Evolutionary conservation across 495 filamentous ascomycete species (phyloP), one percentile per base, ranked within the genome.

Genomic region (Xylaria longipes): DNA sequence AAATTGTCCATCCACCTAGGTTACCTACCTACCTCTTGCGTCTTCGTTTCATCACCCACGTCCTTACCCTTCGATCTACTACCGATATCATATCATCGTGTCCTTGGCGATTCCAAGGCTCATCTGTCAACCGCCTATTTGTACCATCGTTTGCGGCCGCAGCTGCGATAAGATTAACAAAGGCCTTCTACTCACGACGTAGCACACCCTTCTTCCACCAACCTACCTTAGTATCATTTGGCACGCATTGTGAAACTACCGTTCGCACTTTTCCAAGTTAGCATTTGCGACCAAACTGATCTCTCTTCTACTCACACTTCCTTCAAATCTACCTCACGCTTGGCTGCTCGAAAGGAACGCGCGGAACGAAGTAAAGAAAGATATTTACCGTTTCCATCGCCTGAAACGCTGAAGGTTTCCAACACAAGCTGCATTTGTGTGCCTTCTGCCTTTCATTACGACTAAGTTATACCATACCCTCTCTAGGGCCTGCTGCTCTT

Each of bases 221-320:
- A 25, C 4, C 66, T 20, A 35, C 29, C 57, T 33, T 46, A 8
- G 31, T 31, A 45, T 68, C n/a, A 39, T 27, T 62, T 62, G 68
- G 31, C 20, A 35, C 15, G 14, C 22, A 20, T 48, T 29, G 54
- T 46, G 37, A 69, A 46, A 48, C 29, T 22, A 14, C 14, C 20
- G n/a, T 37, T 41, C 22, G 48, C 57, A 20, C 48, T 25, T 56
- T 27, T 17, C 41, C 6, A 29, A 56, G 31, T 35, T 11, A n/a
- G 33, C 62, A 33, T n/a, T 50, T 46, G 27, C 62, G 6, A 31
- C 35, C 33, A 41, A 56, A 25, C 33, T 67, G 64, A 67, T 67
- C 11, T 46, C 37, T 15, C 31, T 22, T 14, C 20, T 9, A 14
- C 20, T 35, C n/a, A 33, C 14, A 15, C 37, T 20, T 39, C 12